These are phyloP conservation scores for Plasmodium vinckei DNA, from an alignment of 169 alveolate genomes.

Conservation along the genomic window DNA sequence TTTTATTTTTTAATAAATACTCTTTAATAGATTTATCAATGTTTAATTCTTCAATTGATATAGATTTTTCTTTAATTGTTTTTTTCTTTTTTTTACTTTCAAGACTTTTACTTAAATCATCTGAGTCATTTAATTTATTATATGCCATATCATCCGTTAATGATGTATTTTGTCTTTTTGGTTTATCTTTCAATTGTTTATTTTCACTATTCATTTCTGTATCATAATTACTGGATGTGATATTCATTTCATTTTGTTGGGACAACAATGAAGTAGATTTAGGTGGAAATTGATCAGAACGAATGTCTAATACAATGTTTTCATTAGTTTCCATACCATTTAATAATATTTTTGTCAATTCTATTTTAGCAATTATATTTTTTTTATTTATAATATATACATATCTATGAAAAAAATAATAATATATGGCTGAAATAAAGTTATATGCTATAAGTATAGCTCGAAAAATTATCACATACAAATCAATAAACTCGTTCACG, in stretches of 20 bases:
- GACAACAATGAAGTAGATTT: too few relatives aligned
- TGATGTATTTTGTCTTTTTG: neutral
- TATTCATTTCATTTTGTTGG: neutral
- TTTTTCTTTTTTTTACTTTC: neutral
- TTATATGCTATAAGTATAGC: conserved; percentile 21
- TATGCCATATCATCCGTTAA: neutral
- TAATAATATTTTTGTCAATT: conserved; percentile 30
- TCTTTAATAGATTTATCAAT: neutral
- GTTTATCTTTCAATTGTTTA: neutral
- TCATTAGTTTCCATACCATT: conserved; percentile 21
- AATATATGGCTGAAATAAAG: conserved; percentile 27
- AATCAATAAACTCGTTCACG: too few relatives aligned
- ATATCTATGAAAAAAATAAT: conserved; percentile 9
- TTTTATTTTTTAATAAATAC: neutral
- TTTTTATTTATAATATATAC: conserved; percentile 29
- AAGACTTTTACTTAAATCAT: neutral
- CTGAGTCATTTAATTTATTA: conserved; percentile 7
- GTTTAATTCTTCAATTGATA: too few relatives aligned
- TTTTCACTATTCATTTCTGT: neutral
- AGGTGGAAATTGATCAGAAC: neutral
- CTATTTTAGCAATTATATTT: conserved; percentile 24
- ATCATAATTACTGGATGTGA: neutral
- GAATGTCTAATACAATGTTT: conserved; percentile 3
- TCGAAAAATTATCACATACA: neutral
- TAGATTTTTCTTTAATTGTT: neutral